phyloP scores from a whole-genome alignment of 2,329 filamentous ascomycete species.

The Pseudodiploospora longispora region DNA sequence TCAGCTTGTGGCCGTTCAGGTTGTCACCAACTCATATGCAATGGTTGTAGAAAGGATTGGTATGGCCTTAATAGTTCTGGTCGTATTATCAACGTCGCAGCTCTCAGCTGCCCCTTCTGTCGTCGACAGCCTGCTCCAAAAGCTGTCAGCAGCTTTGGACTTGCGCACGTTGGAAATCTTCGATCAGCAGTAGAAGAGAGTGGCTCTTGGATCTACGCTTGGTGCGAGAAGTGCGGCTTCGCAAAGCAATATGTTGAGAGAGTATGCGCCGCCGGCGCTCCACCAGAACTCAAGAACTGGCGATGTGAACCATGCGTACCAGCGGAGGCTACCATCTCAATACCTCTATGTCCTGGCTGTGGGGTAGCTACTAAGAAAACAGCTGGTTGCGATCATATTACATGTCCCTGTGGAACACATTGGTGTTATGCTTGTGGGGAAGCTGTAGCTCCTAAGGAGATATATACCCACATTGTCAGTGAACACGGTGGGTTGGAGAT shows the following conservation, averaged over 20 bases:
- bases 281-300: conserved; percentile 30
- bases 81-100: conserved; percentile 37
- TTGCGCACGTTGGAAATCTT: conserved; percentile 30
- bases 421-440: conserved; percentile 35
- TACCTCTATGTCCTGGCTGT: conserved; percentile 29
- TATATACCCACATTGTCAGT: conserved; percentile 30
- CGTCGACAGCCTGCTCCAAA: conserved; percentile 32
- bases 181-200: conserved; percentile 29
- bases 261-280: conserved; percentile 33
- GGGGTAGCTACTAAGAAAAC: conserved; percentile 27
- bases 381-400: conserved; percentile 32
- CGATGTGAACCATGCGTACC: conserved; percentile 31
- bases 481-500: conserved; percentile 24
- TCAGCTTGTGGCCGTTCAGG: conserved; percentile 37
- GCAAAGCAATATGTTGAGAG: conserved; percentile 35
- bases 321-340: background rate
- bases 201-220: conserved; percentile 39
- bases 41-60: conserved; percentile 32
- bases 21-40: conserved; percentile 36
- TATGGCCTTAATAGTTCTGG: conserved; percentile 38
- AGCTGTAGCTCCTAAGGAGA: conserved; percentile 13
- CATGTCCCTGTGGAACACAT: conserved; percentile 26
- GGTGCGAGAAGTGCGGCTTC: conserved; percentile 35
- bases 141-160: conserved; percentile 27
- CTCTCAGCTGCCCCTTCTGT: conserved; percentile 43